Conservation (phyloP, 768 basidiomycete species). For the Strobilomyces confusus region DNA sequence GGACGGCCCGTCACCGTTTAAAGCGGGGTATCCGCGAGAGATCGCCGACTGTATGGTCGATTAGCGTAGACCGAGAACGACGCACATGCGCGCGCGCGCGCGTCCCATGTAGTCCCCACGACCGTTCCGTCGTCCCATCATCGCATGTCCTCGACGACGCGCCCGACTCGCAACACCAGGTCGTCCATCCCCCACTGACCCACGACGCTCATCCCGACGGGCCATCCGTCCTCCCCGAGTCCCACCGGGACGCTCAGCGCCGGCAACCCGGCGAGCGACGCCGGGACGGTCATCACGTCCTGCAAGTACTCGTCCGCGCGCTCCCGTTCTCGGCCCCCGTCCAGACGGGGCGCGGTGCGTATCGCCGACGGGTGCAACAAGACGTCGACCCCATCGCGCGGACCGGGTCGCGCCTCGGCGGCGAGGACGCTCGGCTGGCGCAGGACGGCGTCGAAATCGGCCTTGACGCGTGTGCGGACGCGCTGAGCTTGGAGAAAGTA, state of each 20-base stretch:
- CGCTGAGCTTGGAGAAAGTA: constrained; percentile 92
- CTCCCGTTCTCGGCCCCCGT: constrained; percentile 4
- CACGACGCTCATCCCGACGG: constrained; percentile 76
- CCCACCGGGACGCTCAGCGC: constrained; percentile 70
- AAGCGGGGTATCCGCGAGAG: too few relatives aligned
- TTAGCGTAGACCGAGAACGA: too few relatives aligned
- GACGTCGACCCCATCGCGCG: constrained; percentile 57
- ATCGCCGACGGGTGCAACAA: constrained; percentile 87
- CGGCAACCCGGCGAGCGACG: constrained; percentile 85
- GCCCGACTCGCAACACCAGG: constrained; percentile 53
- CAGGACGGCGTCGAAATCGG: constrained; percentile 75
- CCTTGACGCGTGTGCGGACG: constrained; percentile 64
- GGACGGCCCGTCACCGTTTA: too few relatives aligned
- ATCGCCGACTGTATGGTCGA: too few relatives aligned
- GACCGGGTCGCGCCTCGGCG: constrained; percentile 14
- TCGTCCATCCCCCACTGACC: constrained; percentile 85
- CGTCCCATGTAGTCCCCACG: too few relatives aligned
- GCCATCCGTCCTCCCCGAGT: constrained; percentile 59
- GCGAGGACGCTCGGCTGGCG: constrained; percentile 47
- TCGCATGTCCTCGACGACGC: constrained; percentile 34
- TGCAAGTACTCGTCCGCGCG: constrained; percentile 71
- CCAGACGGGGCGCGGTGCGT: constrained; percentile 69
- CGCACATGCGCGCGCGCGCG: too few relatives aligned
- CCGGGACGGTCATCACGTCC: constrained; percentile 89
- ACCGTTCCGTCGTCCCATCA: too few relatives aligned